Conservation (phyloP, 805 yeast genomes). For the Candida sakaeoensis region DNA sequence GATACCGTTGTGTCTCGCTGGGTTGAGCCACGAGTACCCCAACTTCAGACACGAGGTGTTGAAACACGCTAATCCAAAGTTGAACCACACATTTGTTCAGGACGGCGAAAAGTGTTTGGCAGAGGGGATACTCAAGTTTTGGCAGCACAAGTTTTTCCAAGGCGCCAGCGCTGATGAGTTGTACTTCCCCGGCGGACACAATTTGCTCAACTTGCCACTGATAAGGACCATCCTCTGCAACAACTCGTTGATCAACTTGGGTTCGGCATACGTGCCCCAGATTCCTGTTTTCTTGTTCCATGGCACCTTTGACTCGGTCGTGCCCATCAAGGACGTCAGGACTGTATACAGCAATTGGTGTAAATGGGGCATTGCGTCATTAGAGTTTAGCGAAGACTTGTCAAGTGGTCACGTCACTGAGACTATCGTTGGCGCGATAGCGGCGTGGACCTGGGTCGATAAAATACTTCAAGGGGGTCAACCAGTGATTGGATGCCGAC, state of each 20-base stretch:
- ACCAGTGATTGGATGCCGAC: slow-evolving; percentile 46
- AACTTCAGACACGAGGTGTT: slow-evolving; percentile 9
- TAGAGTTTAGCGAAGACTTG: slow-evolving; percentile 25
- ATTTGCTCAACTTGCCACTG: slow-evolving; percentile 12
- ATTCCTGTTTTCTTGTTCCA: slow-evolving; percentile 21
- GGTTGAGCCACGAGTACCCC: slow-evolving; percentile 31
- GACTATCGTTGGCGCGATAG: slow-evolving; percentile 16
- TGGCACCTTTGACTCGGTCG: slow-evolving; percentile 16
- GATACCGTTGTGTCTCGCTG: slow-evolving; percentile 25
- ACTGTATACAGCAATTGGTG: slow-evolving; percentile 26
- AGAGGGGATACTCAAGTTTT: slow-evolving; percentile 8
- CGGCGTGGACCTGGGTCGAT: slow-evolving; percentile 19
- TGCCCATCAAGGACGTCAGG: slow-evolving; percentile 19
- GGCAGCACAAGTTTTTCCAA: slow-evolving; percentile 11
- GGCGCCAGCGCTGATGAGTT: slow-evolving; percentile 11
- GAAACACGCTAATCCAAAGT: neutral
- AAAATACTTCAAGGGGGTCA: slow-evolving; percentile 31
- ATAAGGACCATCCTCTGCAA: slow-evolving; percentile 14
- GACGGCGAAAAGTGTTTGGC: slow-evolving; percentile 10
- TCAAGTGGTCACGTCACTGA: slow-evolving; percentile 25
- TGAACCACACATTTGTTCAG: slow-evolving; percentile 1
- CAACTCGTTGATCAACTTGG: slow-evolving; percentile 20
- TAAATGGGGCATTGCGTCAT: slow-evolving; percentile 20
- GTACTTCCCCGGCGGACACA: slow-evolving; percentile 15
- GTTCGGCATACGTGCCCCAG: slow-evolving; percentile 15